Evolutionary conservation across 768 basidiomycete genomes (phyloP).

Genomic region (Floccularia luteovirens): DNA sequence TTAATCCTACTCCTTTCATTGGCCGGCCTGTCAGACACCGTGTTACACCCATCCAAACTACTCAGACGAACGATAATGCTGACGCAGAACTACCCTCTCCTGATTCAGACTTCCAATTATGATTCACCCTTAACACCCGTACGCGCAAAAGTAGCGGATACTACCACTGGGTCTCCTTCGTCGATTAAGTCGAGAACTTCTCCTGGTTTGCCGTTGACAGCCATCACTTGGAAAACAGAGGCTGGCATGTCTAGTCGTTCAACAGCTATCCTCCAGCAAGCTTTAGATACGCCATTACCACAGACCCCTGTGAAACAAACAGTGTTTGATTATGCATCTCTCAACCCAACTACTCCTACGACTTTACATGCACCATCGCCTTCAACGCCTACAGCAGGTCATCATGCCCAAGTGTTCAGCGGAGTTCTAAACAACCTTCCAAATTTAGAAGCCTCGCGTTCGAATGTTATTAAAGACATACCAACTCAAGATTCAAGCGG

Average conservation of each 20-base stretch:
- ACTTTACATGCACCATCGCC: not conserved
- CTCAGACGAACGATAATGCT: not conserved
- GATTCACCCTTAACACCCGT: slow-evolving; percentile 22
- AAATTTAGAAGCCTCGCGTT: not conserved
- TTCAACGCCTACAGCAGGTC: slow-evolving; percentile 8
- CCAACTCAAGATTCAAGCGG: too few relatives aligned
- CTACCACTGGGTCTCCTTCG: too few relatives aligned
- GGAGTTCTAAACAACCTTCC: slow-evolving; percentile 1
- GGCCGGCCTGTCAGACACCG: slow-evolving; percentile 10
- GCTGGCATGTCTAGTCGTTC: too few relatives aligned
- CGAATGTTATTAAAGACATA: not conserved
- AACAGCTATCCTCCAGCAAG: slow-evolving; percentile 20
- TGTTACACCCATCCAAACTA: slow-evolving; percentile 6
- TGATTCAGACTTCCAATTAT: slow-evolving; percentile 7
- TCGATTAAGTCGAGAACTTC: too few relatives aligned
- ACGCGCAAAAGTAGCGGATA: slow-evolving; percentile 17
- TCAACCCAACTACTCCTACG: slow-evolving; percentile 1
- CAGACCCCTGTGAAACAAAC: slow-evolving; percentile 22
- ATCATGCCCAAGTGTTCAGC: slow-evolving; percentile 1
- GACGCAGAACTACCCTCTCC: slow-evolving; percentile 4
- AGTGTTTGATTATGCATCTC: slow-evolving; percentile 8
- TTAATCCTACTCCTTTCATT: slow-evolving; percentile 15
- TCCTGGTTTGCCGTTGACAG: too few relatives aligned
- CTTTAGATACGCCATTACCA: slow-evolving; percentile 29
- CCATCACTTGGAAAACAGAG: too few relatives aligned